Conservation (phyloP, 73 alveolate species). For the Breviolum minutum region DNA sequence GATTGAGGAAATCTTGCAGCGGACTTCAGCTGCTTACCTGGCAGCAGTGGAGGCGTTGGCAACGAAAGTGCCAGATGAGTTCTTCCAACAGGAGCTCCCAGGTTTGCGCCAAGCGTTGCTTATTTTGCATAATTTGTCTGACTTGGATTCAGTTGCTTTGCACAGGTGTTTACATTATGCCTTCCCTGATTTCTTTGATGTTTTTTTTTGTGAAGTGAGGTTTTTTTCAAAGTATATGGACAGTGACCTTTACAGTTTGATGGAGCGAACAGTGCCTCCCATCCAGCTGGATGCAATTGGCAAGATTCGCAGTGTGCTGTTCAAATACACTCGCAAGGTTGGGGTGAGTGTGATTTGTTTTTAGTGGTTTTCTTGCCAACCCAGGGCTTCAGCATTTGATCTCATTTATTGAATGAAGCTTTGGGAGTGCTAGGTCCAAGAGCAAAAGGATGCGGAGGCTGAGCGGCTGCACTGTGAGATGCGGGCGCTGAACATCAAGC, state of each 20-base stretch:
- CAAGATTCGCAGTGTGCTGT: not conserved
- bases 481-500: not conserved
- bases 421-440: not conserved
- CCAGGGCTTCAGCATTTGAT: not conserved
- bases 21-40: not conserved
- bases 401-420: not conserved
- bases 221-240: not conserved
- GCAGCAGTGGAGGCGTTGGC: constrained; percentile 9
- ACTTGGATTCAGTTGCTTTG: not conserved
- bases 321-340: constrained; percentile 9
- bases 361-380: not conserved
- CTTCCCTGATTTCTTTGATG: not conserved
- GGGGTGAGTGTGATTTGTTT: not conserved
- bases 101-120: not conserved
- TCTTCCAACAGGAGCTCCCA: not conserved
- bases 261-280: constrained; percentile 11
- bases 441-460: not conserved
- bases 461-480: not conserved
- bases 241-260: not conserved
- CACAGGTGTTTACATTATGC: no score
- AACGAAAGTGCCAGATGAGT: not conserved
- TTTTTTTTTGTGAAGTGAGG: not conserved
- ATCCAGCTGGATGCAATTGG: not conserved
- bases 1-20: not conserved
- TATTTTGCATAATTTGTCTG: not conserved